Conservation (phyloP, 768 basidiomycete genomes). For the Suillus placidus region DNA sequence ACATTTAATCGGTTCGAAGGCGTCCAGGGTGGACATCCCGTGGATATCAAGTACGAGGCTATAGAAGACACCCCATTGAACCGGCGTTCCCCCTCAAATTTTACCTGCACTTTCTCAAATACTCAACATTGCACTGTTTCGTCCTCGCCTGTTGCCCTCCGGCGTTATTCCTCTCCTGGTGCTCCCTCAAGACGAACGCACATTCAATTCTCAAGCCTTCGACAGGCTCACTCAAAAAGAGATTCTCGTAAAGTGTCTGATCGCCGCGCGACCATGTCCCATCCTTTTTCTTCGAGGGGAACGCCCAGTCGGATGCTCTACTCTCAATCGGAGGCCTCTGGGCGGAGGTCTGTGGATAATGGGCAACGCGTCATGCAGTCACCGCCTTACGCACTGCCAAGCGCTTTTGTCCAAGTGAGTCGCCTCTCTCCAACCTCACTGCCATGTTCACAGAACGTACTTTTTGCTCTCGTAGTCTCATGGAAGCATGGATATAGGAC, state of each 20-base stretch:
- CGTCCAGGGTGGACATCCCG: conserved; percentile 20
- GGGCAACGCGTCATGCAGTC: conserved; percentile 38
- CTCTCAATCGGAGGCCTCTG: conserved; percentile 36
- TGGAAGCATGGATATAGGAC: conserved; percentile 24
- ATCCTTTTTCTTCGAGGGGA: conserved; percentile 24
- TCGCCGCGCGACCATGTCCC: conserved; percentile 20
- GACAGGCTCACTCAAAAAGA: conserved; percentile 24
- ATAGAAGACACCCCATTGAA: conserved; percentile 31
- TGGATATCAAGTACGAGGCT: conserved; percentile 52
- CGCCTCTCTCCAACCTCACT: conserved; percentile 12
- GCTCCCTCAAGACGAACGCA: conserved; percentile 40
- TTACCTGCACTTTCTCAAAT: conserved; percentile 15
- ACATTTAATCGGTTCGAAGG: conserved; percentile 40
- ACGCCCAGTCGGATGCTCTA: conserved; percentile 31
- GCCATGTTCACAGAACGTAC: conserved; percentile 15
- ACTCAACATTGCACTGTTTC: conserved; percentile 24
- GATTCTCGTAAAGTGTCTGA: conserved; percentile 35
- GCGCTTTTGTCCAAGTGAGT: conserved; percentile 42
- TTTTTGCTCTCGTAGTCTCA: conserved; percentile 28
- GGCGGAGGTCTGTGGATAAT: conserved; percentile 43
- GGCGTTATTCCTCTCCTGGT: conserved; percentile 33
- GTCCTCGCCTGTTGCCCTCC: conserved; percentile 35
- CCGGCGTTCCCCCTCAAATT: conserved; percentile 39
- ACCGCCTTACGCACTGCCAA: conserved; percentile 31
- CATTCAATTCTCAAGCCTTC: conserved; percentile 36